These are phyloP conservation scores for Sphagnum contortum DNA, from an alignment of 225 moss, liverwort and hornwort genomes.

Conservation along the genomic window DNA sequence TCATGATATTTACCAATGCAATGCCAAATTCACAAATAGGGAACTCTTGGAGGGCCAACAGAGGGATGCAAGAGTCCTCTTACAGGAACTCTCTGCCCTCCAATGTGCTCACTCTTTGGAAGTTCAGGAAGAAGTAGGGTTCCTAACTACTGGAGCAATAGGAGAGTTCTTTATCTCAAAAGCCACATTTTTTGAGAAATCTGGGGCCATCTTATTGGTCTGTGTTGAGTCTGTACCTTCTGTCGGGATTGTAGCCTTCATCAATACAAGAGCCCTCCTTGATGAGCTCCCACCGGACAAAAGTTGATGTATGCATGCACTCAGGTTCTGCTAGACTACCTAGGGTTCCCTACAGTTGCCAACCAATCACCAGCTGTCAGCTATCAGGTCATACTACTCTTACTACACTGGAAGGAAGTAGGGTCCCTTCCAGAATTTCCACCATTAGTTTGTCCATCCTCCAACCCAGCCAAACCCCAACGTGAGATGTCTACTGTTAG, in stretches of 20 bases:
- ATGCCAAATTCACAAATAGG: no score
- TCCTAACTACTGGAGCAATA: constrained; percentile 50
- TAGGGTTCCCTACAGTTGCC: constrained; percentile 4
- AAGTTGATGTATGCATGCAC: constrained; percentile 62
- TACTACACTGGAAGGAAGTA: constrained; percentile 6
- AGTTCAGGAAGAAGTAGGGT: constrained; percentile 68
- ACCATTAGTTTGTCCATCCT: constrained; percentile 73
- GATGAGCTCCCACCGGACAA: constrained; percentile 70
- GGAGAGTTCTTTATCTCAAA: constrained; percentile 37
- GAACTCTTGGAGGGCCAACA: constrained; percentile 13
- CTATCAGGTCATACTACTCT: no score
- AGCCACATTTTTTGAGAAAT: constrained; percentile 77
- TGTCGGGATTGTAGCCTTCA: constrained; percentile 56
- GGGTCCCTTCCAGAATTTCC: constrained; percentile 73
- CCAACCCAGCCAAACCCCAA: constrained; percentile 48
- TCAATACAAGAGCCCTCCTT: constrained; percentile 68
- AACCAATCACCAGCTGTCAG: no score
- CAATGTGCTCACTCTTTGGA: constrained; percentile 80
- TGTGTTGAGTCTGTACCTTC: constrained; percentile 73
- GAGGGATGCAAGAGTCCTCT: constrained; percentile 44
- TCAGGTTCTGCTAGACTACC: constrained; percentile 66
- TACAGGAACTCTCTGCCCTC: constrained; percentile 55
- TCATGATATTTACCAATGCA: no score
- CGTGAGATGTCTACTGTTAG: no score
- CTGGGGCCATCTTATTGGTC: constrained; percentile 65